phyloP scores from a whole-genome alignment of 2,329 filamentous ascomycete species.

The Monilinia laxa region DNA sequence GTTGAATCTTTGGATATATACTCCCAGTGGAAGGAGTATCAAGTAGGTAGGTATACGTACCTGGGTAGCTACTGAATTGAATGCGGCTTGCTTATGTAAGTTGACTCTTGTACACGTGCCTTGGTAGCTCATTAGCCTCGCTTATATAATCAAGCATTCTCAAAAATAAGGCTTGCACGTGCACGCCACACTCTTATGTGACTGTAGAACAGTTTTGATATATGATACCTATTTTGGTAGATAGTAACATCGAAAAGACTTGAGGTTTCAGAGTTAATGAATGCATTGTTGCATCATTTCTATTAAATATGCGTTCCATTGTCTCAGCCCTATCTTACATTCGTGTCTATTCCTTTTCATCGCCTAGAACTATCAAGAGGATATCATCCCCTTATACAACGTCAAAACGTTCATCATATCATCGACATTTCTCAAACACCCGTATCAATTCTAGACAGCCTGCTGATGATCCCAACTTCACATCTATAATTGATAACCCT shows the following conservation, averaged over 20 bases:
- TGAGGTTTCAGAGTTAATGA: background rate
- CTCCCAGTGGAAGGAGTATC: too few species aligned
- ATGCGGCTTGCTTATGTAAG: too few species aligned
- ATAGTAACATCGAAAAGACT: background rate
- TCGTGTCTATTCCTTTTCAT: slow-evolving; percentile 3
- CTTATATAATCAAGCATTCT: background rate
- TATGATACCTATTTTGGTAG: too few species aligned
- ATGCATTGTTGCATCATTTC: background rate
- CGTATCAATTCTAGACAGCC: slow-evolving; percentile 31
- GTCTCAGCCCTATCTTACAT: slow-evolving; percentile 6
- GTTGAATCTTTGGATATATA: too few species aligned
- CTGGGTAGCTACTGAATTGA: too few species aligned
- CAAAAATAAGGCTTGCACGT: slow-evolving; percentile 7
- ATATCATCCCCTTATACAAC: background rate
- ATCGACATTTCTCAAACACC: slow-evolving; percentile 34
- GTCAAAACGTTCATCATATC: slow-evolving; percentile 32
- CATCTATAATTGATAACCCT: slow-evolving; percentile 84
- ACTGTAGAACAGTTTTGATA: background rate
- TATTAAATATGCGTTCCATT: slow-evolving; percentile 15
- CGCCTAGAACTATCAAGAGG: background rate
- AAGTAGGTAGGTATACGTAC: too few species aligned
- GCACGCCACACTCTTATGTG: background rate
- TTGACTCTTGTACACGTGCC: too few species aligned
- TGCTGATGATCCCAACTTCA: slow-evolving; percentile 75
- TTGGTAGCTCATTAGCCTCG: background rate